phyloP scores from a whole-genome alignment of 2,329 filamentous ascomycete genomes.

The Volutella citrinella region DNA sequence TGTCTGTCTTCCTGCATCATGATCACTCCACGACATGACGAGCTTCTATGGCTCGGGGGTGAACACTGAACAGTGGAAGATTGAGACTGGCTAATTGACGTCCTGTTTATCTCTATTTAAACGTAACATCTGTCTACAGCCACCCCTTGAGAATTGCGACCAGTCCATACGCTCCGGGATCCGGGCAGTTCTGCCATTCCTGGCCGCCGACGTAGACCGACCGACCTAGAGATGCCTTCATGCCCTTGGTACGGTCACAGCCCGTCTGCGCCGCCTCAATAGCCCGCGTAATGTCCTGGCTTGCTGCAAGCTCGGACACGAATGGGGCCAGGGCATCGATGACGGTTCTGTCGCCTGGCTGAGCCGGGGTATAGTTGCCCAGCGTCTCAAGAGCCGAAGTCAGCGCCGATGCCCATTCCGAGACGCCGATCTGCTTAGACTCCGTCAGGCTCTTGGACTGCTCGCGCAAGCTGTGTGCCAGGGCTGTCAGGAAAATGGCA shows the following conservation, averaged over 20 bases:
- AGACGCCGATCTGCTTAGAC: conserved; percentile 7
- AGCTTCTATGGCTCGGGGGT: too few relatives aligned
- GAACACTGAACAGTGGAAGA: too few relatives aligned
- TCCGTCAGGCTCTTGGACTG: neutral
- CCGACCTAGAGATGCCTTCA: conserved; percentile 71
- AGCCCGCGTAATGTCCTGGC: conserved; percentile 41
- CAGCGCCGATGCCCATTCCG: conserved; percentile 48
- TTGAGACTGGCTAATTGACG: too few relatives aligned
- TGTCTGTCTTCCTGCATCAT: too few relatives aligned
- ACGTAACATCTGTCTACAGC: too few relatives aligned
- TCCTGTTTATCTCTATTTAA: too few relatives aligned
- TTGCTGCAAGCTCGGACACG: conserved; percentile 53
- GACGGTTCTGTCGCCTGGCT: conserved; percentile 68
- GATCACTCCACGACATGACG: too few relatives aligned
- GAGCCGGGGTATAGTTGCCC: conserved; percentile 67
- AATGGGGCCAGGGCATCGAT: conserved; percentile 72
- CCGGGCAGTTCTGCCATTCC: conserved; percentile 67
- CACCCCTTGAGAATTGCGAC: conserved; percentile 65
- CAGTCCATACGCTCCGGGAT: conserved; percentile 62
- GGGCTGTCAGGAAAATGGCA: conserved; percentile 71
- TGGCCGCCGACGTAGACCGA: conserved; percentile 69
- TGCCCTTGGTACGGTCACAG: conserved; percentile 66
- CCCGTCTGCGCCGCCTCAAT: conserved; percentile 62
- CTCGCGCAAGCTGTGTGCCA: conserved; percentile 43
- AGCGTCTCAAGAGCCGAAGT: conserved; percentile 54